Percentiles rank a stretch among this genome's conserved stretches.
Evolutionary conservation across 1,284 basidiomycete genomes (phyloP).

Genomic region (Apiotrichum sp.): DNA sequence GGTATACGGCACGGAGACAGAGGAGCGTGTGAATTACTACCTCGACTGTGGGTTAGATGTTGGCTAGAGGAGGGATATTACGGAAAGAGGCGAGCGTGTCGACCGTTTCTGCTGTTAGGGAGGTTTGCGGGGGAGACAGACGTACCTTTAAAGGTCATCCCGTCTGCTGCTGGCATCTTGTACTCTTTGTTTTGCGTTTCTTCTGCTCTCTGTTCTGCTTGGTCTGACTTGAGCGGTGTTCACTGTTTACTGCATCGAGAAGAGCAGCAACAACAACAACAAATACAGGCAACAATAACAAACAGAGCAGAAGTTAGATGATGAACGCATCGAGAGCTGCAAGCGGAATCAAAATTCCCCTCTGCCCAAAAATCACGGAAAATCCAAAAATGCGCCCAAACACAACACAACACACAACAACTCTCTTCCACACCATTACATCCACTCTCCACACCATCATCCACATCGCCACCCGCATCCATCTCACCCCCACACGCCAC

Average conservation of each 20-base stretch:
- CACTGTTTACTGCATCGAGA: too few relatives aligned
- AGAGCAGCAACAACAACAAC: too few relatives aligned
- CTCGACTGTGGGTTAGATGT: conserved; percentile 59
- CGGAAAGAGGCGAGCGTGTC: conserved; percentile 37
- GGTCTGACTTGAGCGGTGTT: too few relatives aligned
- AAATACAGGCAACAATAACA: too few relatives aligned
- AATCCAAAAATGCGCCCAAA: neutral
- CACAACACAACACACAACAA: conserved; percentile 8
- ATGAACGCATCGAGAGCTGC: too few relatives aligned
- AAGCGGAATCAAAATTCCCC: too few relatives aligned
- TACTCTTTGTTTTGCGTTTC: too few relatives aligned
- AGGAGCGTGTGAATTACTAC: conserved; percentile 87
- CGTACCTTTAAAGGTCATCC: too few relatives aligned
- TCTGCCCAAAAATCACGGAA: neutral
- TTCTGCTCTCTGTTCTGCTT: too few relatives aligned
- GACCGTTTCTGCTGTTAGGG: conserved; percentile 29
- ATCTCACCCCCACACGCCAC: neutral
- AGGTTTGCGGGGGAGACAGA: neutral
- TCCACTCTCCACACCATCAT: neutral
- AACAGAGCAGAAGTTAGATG: too few relatives aligned
- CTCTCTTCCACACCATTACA: neutral
- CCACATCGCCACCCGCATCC: neutral
- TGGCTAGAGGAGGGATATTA: conserved; percentile 12
- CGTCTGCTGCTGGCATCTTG: too few relatives aligned
- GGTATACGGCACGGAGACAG: conserved; percentile 83